Percentiles rank a stretch among this genome's conserved stretches.
Evolutionary conservation across 2,329 filamentous ascomycete genomes (phyloP).

Genomic region (Fusarium subtropicale): DNA sequence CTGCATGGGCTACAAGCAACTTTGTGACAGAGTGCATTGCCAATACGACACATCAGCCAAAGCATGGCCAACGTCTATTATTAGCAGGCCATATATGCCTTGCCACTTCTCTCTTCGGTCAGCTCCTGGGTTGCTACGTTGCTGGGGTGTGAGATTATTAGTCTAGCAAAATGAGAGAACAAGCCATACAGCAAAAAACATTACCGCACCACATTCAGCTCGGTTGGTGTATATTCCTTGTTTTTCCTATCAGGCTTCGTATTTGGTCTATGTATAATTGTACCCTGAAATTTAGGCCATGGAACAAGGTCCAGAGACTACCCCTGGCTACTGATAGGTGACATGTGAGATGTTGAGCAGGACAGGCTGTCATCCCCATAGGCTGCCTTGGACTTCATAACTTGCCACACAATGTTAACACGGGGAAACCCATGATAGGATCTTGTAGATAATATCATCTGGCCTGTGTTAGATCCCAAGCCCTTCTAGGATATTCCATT

Average conservation of each 20-base stretch:
- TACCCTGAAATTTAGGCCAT: background rate
- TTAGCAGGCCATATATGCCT: background rate
- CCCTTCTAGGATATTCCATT: background rate
- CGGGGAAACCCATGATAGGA: background rate
- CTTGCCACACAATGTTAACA: too few relatives aligned
- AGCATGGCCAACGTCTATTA: background rate
- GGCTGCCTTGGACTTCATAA: background rate
- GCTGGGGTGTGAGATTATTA: background rate
- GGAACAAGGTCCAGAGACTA: background rate
- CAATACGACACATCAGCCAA: background rate
- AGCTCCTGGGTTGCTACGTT: background rate
- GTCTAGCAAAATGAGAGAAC: background rate
- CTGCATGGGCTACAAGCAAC: background rate
- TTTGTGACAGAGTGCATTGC: background rate
- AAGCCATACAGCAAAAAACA: background rate
- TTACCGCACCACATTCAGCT: background rate
- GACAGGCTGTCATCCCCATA: background rate
- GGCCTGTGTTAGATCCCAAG: background rate
- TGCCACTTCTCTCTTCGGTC: background rate
- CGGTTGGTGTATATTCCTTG: background rate
- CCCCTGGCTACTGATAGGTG: background rate
- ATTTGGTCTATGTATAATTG: background rate
- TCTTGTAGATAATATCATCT: background rate
- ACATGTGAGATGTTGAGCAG: background rate
- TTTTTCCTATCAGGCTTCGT: background rate